Evolutionary conservation across 305 asterid species (phyloP).

Genomic region (Plantago coronopus): DNA sequence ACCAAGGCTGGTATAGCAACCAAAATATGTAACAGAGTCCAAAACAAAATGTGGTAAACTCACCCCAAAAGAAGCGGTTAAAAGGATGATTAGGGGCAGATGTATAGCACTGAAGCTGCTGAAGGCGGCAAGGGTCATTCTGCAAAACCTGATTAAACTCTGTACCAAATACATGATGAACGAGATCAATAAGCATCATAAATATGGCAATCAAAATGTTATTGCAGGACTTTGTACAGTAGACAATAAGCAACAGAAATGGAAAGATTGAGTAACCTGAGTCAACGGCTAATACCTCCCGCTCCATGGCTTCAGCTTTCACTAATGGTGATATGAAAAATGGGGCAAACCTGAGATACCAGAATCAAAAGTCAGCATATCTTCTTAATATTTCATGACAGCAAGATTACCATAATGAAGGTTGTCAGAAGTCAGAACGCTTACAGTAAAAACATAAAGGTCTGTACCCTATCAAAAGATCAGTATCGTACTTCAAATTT

Average conservation of each 20-base stretch:
- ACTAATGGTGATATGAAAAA: conserved; percentile 83
- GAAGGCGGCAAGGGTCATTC: conserved; percentile 85
- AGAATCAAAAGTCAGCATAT: conserved; percentile 20
- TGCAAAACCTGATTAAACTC: conserved; percentile 94
- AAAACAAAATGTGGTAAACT: conserved; percentile 18
- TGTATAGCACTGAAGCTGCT: conserved; percentile 87
- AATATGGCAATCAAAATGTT: conserved; percentile 1
- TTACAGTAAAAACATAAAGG: neutral
- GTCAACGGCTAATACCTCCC: conserved; percentile 92
- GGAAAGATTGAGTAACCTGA: conserved; percentile 56
- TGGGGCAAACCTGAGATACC: conserved; percentile 76
- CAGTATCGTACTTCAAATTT: too few relatives aligned
- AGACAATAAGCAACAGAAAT: conserved; percentile 1
- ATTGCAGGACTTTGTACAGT: neutral
- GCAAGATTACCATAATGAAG: conserved; percentile 14
- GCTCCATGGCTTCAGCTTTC: conserved; percentile 96
- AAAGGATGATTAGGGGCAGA: conserved; percentile 79
- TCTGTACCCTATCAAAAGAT: too few relatives aligned
- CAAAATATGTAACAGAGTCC: conserved; percentile 9
- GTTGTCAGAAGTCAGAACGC: conserved; percentile 5
- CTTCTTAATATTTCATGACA: conserved; percentile 14
- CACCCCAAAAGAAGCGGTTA: conserved; percentile 95
- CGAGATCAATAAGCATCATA: neutral
- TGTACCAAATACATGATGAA: conserved; percentile 30
- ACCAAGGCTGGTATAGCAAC: conserved; percentile 16